Evolutionary conservation across 768 basidiomycete species (phyloP).

Genomic region (Dendrothele bispora): DNA sequence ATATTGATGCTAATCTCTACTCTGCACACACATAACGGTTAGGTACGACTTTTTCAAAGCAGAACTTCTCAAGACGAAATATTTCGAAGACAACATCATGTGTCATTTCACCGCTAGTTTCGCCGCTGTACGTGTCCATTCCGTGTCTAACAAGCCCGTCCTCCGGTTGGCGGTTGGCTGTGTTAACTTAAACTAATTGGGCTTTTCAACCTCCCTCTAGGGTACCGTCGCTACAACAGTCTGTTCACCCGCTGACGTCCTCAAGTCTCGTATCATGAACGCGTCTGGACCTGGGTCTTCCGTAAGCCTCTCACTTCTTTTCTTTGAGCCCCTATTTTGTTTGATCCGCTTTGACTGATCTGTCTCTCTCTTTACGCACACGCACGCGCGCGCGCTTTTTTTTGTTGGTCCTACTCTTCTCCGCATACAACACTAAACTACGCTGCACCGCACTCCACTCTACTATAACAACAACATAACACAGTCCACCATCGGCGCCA

Average conservation of each 20-base stretch:
- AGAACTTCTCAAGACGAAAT: slow-evolving; percentile 66
- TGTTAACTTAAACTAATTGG: neutral
- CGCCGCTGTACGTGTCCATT: slow-evolving; percentile 60
- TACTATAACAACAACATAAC: neutral
- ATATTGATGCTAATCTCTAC: slow-evolving; percentile 1
- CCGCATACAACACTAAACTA: neutral
- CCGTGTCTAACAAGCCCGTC: neutral
- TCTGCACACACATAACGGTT: neutral
- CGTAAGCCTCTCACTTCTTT: slow-evolving; percentile 38
- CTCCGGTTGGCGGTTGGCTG: too few relatives aligned
- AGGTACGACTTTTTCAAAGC: slow-evolving; percentile 94
- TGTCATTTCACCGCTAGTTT: slow-evolving; percentile 88
- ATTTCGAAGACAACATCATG: slow-evolving; percentile 80
- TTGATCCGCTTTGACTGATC: too few relatives aligned
- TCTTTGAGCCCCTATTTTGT: neutral
- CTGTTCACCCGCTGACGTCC: slow-evolving; percentile 85
- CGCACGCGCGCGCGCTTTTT: neutral
- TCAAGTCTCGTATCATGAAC: slow-evolving; percentile 88
- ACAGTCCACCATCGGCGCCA: slow-evolving; percentile 72
- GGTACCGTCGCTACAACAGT: slow-evolving; percentile 89
- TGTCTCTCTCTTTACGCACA: too few relatives aligned
- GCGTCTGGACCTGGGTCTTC: slow-evolving; percentile 79
- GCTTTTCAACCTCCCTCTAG: slow-evolving; percentile 27
- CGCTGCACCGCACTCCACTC: neutral
- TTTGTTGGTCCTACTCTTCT: neutral